Base-by-base conservation (phyloP, 768 basidiomycete genomes). In the Lentinus tigrinus region DNA sequence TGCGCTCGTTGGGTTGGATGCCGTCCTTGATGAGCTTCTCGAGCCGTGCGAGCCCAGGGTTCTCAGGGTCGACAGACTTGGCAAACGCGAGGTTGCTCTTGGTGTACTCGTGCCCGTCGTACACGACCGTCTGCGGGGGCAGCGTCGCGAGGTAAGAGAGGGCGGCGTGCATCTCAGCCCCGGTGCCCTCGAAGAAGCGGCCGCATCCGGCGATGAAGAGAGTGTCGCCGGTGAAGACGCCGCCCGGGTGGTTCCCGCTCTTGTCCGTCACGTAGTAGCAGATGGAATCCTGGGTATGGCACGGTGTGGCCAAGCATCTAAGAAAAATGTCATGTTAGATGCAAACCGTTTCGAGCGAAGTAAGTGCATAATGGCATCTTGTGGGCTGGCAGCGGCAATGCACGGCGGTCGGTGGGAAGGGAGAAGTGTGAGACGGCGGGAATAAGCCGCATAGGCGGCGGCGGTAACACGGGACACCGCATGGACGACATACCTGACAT, bases 211-310 rank as follows among this genome's bases (percentile, higher is more conserved):
- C 89, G 70, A 82, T 77, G 77, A 97, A 96, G 53, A 97, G 84
- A 1, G 94, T 97, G 69, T 97, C 94, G 16, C 96, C 96, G 0
- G 96, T 97, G 73, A 98, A 96, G 37, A 98, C 92, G 16, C 79
- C 88, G 19, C 89, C 88, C 0, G 88, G 77, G 59, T 85, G 85
- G 24, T 71, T 69, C 47, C 76, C 65, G 54, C 79, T 75, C 26
- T 48, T 39, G 58, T 66, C 62, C 21, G 77, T 92, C 54, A 86
- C 81, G 70, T 89, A 81, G 77, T 86, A 98, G 77, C 91, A 97
- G 65, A 96, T 95, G 16, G 95, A 97, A 73, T 98, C 96, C 69
- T 91, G 91, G 3, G 96, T 98, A 72, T 98, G 96, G 73, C 94
- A 95, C 1, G 94, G 92, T 1, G 92, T 95, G 24, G 91, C 87